Conservation (phyloP, 768 basidiomycete genomes). For the Calocybe gangraenosa region DNA sequence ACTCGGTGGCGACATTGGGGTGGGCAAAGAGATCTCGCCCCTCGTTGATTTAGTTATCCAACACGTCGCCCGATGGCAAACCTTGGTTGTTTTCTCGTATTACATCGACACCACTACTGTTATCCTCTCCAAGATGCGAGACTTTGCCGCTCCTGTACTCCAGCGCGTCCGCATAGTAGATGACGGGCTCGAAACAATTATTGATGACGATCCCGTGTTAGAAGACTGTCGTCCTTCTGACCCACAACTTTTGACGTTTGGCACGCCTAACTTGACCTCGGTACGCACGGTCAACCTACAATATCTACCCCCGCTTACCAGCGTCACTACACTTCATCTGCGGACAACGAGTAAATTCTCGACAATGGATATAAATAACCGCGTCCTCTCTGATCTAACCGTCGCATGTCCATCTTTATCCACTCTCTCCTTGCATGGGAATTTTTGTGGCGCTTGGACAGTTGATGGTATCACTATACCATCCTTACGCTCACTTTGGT, state of each 20-base stretch:
- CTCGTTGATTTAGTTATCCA: slow-evolving; percentile 17
- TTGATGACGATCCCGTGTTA: background rate
- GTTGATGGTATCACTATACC: slow-evolving; percentile 14
- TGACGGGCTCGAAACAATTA: slow-evolving; percentile 3
- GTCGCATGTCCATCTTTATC: slow-evolving; percentile 19
- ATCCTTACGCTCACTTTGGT: slow-evolving; percentile 25
- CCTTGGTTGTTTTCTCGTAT: slow-evolving; percentile 22
- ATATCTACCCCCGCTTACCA: slow-evolving; percentile 22
- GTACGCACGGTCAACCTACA: slow-evolving; percentile 13
- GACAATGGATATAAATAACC: slow-evolving; percentile 3
- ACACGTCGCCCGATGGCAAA: slow-evolving; percentile 22
- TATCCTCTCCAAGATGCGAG: slow-evolving; percentile 19
- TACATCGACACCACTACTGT: slow-evolving; percentile 19
- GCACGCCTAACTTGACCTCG: slow-evolving; percentile 9
- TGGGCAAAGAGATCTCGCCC: slow-evolving; percentile 8
- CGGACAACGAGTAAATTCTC: slow-evolving; percentile 12
- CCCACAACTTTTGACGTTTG: slow-evolving; percentile 10
- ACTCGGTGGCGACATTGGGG: background rate
- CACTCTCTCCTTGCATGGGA: slow-evolving; percentile 27
- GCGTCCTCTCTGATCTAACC: slow-evolving; percentile 6
- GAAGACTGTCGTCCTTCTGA: background rate
- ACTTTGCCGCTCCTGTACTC: slow-evolving; percentile 20
- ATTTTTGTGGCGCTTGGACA: slow-evolving; percentile 18
- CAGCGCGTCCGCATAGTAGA: slow-evolving; percentile 20
- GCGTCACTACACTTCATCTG: slow-evolving; percentile 29